phyloP scores from a whole-genome alignment of 306 rosid genomes.

The Abrus precatorius region DNA sequence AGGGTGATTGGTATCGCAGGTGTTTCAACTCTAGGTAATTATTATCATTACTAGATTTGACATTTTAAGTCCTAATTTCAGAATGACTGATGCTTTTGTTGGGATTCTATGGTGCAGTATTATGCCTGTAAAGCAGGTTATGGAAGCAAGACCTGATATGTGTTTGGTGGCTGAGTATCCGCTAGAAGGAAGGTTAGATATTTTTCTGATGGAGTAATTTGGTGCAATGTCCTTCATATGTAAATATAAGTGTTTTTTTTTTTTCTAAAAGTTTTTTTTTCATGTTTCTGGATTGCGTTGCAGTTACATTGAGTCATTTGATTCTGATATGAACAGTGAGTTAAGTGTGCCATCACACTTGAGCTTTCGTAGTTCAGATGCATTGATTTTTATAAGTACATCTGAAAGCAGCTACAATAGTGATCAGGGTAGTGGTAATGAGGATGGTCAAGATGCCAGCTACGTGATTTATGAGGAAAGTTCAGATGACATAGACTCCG shows the following conservation, averaged over 20 bases:
- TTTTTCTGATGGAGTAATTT: constrained; percentile 28
- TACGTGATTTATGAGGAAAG: constrained; percentile 76
- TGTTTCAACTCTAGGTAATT: constrained; percentile 74
- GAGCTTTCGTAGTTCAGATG: constrained; percentile 75
- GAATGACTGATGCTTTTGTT: not conserved
- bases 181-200: constrained; percentile 80
- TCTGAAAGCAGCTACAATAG: constrained; percentile 91
- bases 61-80: not conserved
- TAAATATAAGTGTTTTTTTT: not conserved
- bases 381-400: constrained; percentile 72
- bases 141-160: constrained; percentile 74
- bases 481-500: constrained; percentile 80
- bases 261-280: constrained; percentile 26
- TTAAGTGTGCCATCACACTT: constrained; percentile 73
- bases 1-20: constrained; percentile 84
- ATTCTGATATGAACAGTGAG: constrained; percentile 73
- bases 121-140: constrained; percentile 70
- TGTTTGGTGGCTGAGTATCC: constrained; percentile 85
- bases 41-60: constrained; percentile 28
- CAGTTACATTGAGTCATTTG: constrained; percentile 78
- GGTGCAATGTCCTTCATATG: constrained; percentile 13
- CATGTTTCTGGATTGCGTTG: constrained; percentile 49
- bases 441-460: constrained; percentile 74
- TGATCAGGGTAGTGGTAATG: constrained; percentile 91
- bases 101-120: constrained; percentile 59